Percentiles rank a stretch among this genome's conserved stretches.
Conservation (phyloP, 306 rosid species). For the Vigna reflexopilosa region DNA sequence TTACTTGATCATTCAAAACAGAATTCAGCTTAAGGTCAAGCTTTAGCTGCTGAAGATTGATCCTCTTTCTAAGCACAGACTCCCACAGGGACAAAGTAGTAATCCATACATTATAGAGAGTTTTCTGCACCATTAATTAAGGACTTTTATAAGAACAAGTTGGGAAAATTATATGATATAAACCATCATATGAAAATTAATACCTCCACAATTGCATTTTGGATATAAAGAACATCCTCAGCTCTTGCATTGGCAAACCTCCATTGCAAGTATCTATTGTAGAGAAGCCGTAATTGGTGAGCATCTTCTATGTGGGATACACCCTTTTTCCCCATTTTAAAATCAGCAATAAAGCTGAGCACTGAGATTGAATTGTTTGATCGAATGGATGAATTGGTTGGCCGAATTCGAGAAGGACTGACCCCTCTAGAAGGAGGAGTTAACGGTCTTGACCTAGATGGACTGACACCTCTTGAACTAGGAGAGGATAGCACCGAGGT, state of each 20-base stretch:
- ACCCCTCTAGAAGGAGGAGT: conserved; percentile 78
- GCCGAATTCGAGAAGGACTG: conserved; percentile 68
- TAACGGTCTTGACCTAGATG: conserved; percentile 76
- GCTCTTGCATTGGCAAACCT: conserved; percentile 84
- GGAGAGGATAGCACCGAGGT: conserved; percentile 44
- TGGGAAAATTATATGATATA: conserved; percentile 6
- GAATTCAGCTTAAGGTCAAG: conserved; percentile 77
- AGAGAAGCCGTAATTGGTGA: conserved; percentile 78
- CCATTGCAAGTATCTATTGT: conserved; percentile 86
- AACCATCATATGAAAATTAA: background rate
- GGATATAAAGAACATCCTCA: conserved; percentile 63
- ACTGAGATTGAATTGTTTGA: conserved; percentile 71
- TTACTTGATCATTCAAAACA: conserved; percentile 83
- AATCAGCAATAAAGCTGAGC: conserved; percentile 81
- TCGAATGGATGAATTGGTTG: conserved; percentile 54
- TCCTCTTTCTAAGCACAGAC: conserved; percentile 77
- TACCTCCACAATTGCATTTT: conserved; percentile 77
- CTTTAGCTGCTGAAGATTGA: conserved; percentile 78
- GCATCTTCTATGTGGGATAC: conserved; percentile 74
- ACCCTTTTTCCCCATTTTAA: conserved; percentile 73
- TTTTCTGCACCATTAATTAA: conserved; percentile 62
- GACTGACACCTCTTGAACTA: conserved; percentile 76
- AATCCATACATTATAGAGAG: conserved; percentile 73
- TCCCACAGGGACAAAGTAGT: conserved; percentile 71
- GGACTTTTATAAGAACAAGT: conserved; percentile 1